phyloP scores from a whole-genome alignment of 2,329 filamentous ascomycete species.

The Aspergillus brasiliensis region DNA sequence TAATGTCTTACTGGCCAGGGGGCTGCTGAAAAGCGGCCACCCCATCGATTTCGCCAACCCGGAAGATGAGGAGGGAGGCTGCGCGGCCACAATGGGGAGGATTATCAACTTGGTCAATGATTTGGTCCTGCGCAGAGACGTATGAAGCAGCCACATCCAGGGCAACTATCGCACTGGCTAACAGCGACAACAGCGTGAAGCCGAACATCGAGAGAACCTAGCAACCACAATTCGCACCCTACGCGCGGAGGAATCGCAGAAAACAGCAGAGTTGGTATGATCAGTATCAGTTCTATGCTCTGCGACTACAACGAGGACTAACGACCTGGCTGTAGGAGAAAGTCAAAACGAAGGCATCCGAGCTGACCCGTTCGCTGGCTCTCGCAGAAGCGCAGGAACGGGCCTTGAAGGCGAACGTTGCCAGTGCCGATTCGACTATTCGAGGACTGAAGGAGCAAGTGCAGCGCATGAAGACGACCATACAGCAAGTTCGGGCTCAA shows the following conservation, averaged over 20 bases:
- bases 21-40: slow-evolving; percentile 59
- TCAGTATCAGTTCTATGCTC: no score
- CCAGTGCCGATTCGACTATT: slow-evolving; percentile 71
- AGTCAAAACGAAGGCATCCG: slow-evolving; percentile 57
- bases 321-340: slow-evolving; percentile 46
- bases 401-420: slow-evolving; percentile 68
- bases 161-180: background rate
- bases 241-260: slow-evolving; percentile 73
- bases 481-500: slow-evolving; percentile 80
- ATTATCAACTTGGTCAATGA: slow-evolving; percentile 96
- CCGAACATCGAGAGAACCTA: slow-evolving; percentile 81
- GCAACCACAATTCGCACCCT: slow-evolving; percentile 75
- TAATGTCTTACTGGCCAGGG: slow-evolving; percentile 65
- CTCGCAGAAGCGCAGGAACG: slow-evolving; percentile 71
- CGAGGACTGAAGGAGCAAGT: slow-evolving; percentile 83
- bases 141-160: slow-evolving; percentile 49
- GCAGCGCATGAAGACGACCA: slow-evolving; percentile 72
- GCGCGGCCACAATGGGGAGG: slow-evolving; percentile 73
- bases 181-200: slow-evolving; percentile 67
- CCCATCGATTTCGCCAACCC: slow-evolving; percentile 78
- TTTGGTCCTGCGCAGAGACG: slow-evolving; percentile 84
- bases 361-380: slow-evolving; percentile 59
- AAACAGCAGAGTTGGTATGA: slow-evolving; percentile 68
- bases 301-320: slow-evolving; percentile 6
- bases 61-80: slow-evolving; percentile 60